Evolutionary conservation across 1,284 basidiomycete species (phyloP), one percentile per base, ranked within the genome.

Genomic region (Malassezia globosa): DNA sequence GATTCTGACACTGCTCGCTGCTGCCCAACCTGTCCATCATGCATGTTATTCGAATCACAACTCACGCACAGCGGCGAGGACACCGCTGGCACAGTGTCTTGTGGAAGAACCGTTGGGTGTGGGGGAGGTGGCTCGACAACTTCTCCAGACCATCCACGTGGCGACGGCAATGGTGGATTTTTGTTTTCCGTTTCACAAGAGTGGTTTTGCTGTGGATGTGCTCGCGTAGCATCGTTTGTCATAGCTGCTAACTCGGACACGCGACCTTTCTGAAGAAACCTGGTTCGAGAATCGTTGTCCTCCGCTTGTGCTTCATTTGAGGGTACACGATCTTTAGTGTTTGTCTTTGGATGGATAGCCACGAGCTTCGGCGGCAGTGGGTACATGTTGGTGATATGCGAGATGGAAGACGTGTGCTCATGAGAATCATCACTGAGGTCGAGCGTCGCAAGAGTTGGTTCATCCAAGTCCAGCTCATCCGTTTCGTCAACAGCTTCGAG

Each of bases 41-140:
- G n/a, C n/a, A n/a, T n/a, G n/a, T n/a, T n/a, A n/a, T n/a, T n/a
- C 16, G 29, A 16, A 16, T 42, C 57, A 34, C 60, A 50, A 39
- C 60, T 61, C 7, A 55, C 56, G 41, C 55, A 63, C n/a, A 69
- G 51, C 3, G 66, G 66, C 11, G 65, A 67, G 10, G 63, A 59
- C 1, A 65, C 42, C 14, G 58, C 51, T 10, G 66, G 66, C 1
- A 66, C 56, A 1, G 63, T 67, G 19, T 69, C 64, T 33, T 57
- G 59, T 5, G 65, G 60, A 37, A 52, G 59, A 13, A 64, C 44
- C 25, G 52, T 53, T 10, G 57, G 51, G 11, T 54, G 58, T 16
- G 65, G 59, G 1, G 55, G 55, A 4, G 58, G 41, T 1, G 59
- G 63, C 10, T 61, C 60, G 7, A 51, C 42, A 7, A 63, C 55